These are phyloP conservation scores for Rhytidiadelphus loreus DNA, from an alignment of 225 moss, liverwort and hornwort species.

Conservation along the genomic window DNA sequence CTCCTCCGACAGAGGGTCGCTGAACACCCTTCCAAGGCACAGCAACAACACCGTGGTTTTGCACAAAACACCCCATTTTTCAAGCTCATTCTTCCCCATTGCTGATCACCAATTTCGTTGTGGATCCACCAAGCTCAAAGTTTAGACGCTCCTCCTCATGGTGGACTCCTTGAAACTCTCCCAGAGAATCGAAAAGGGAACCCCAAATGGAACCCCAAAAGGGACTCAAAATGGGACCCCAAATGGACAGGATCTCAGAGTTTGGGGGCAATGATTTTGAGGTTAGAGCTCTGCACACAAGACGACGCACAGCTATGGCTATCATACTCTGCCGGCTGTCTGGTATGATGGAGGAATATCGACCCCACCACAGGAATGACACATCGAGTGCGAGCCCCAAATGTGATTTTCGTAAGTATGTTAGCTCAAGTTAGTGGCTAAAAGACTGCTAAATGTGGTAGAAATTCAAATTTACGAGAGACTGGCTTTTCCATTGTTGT, in stretches of 20 bases:
- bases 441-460: not conserved
- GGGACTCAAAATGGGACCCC: not conserved
- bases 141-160: not conserved
- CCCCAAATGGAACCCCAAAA: not conserved
- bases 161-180: not conserved
- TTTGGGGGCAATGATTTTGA: constrained; percentile 2
- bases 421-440: not conserved
- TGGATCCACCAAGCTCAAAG: not conserved
- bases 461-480: not conserved
- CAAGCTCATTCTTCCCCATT: not conserved
- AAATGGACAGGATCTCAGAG: not conserved
- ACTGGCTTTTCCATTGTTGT: not conserved
- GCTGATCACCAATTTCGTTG: not conserved
- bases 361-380: constrained; percentile 24
- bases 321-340: not conserved
- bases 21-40: not conserved
- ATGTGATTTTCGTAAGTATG: not conserved
- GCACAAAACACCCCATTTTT: not conserved
- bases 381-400: not conserved
- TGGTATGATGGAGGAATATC: not conserved
- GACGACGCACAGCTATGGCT: not conserved
- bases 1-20: constrained; percentile 24
- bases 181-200: not conserved
- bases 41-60: not conserved
- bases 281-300: not conserved